Base-by-base conservation (phyloP, 306 rosid species). In the Prunus kanzakura region DNA sequence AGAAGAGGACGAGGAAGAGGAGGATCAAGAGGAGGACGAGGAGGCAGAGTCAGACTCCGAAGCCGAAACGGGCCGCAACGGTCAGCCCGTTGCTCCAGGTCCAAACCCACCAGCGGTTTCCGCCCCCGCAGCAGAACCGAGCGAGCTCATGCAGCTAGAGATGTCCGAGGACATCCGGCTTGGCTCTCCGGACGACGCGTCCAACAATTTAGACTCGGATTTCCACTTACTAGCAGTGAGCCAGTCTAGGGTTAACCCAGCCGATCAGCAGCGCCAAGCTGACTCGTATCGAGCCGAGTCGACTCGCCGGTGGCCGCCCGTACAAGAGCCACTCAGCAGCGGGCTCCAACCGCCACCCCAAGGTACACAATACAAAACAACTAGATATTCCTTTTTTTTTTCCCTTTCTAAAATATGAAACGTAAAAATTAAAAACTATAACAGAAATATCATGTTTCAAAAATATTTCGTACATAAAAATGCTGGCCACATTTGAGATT, bases 131-230 rank as follows among this genome's bases (percentile, higher is more conserved):
- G 80, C 81, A 0, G 92, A 94, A 62, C 87, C 96, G 0, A 92
- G 93, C 49, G 97, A 95, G 80, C 71, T 92, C 11, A 92, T 95
- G 96, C 97, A 90, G 56, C 45, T 92, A 2, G 97, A 95, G 64
- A 87, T 89, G 91, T 82, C 95, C 0, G 97, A 95, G 70, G 97
- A 92, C 19, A 95, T 92, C 29, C 86, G 93, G 19, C 83, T 95
- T 0, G 97, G 97, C 8, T 95, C 98, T 13, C 97, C 97, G 0
- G 93, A 92, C 8, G 97, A 92, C 41, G 93, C 87, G 1, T 92
- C 97, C 0, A 92, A 92, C 49, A 89, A 89, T 64, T 32, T 90
- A 43, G 93, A 91, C 69, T 87, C 97, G 0, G 93, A 93, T n/a
- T 87, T 91, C 32, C 87, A 90, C 38, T 47, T 92, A 82, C 45